Evolutionary conservation across 2,329 filamentous ascomycete species (phyloP), one percentile per base, ranked within the genome.

Genomic region (Didymella segeticola): DNA sequence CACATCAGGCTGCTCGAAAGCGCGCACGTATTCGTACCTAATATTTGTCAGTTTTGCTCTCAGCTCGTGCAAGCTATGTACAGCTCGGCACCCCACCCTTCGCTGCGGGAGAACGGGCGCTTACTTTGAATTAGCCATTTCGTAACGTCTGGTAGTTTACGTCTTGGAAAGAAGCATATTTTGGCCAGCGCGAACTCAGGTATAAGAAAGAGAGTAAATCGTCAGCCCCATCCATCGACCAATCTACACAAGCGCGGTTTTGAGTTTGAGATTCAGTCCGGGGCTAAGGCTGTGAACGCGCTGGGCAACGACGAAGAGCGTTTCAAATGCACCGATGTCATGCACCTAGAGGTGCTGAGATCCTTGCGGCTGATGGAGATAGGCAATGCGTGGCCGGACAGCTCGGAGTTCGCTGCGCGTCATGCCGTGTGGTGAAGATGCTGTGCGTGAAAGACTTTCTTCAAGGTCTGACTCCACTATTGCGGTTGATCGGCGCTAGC

Each of bases 11-110:
- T 89, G 89, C 81, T 99, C 95, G 70, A 98, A 98, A 41, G 80
- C 77, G 72, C 90, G 91, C 60, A 98, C 93, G 76, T 99, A 99
- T 78, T 96, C 93, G 73, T 92, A 98, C 76, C 91, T 96, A 66
- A 42, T 43, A 31, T 47, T 22, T 17, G 63, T 64, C 47, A 66
- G 63, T 46, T 33, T 49, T 23, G 23, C 11, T n/a, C 30, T 36
- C 31, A 43, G 37, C 30, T 47, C 43, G 26, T 37, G 33, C 38
- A 47, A 33, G 33, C 31, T 22, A 37, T 0, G 23, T 53, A 29
- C 36, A 42, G 19, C 33, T 43, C 25, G 34, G 33, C 45, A 45
- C 33, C 51, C 33, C 45, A 30, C 43, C 25, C 11, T 15, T 14
- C 31, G 20, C 1, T 11, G 29, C 38, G 19, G 17, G 26, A 30